phyloP scores from a whole-genome alignment of 75 land plant genomes.

The Cryptomeria japonica region DNA sequence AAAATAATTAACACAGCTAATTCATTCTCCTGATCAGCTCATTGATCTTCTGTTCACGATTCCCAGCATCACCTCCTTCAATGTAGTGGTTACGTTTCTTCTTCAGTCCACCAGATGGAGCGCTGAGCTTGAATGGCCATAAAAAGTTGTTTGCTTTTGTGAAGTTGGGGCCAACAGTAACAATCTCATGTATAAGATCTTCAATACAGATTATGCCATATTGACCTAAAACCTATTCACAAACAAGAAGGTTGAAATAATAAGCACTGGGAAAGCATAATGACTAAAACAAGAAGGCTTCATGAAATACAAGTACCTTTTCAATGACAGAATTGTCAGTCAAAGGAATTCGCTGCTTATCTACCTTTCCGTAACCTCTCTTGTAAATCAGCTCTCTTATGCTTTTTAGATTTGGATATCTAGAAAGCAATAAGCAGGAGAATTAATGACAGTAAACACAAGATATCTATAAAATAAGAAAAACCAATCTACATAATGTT shows the following conservation, averaged over 20 bases:
- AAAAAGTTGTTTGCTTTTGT: constrained; percentile 61
- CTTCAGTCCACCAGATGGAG: constrained; percentile 53
- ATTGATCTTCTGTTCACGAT: constrained; percentile 66
- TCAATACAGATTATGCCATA: constrained; percentile 70
- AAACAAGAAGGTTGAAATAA: not conserved
- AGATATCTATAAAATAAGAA: not conserved
- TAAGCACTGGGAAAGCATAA: not conserved
- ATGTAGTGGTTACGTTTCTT: constrained; percentile 50
- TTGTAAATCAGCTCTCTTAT: constrained; percentile 74
- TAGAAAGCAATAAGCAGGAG: constrained; percentile 7
- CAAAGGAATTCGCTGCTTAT: constrained; percentile 53
- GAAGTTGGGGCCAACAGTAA: constrained; percentile 72
- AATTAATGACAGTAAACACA: not conserved
- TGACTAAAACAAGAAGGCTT: not conserved
- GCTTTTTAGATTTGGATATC: constrained; percentile 73
- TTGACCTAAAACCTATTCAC: constrained; percentile 59
- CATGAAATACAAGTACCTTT: constrained; percentile 31
- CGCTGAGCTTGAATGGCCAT: constrained; percentile 64
- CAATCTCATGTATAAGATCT: constrained; percentile 80
- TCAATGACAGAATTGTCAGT: constrained; percentile 71
- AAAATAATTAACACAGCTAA: constrained; percentile 16
- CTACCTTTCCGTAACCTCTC: constrained; percentile 57
- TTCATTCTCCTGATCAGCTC: constrained; percentile 74
- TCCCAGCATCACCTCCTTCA: constrained; percentile 77
- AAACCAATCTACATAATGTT: not conserved